phyloP scores from a whole-genome alignment of 139 green algal genomes.

The Chlorella sp. region DNA sequence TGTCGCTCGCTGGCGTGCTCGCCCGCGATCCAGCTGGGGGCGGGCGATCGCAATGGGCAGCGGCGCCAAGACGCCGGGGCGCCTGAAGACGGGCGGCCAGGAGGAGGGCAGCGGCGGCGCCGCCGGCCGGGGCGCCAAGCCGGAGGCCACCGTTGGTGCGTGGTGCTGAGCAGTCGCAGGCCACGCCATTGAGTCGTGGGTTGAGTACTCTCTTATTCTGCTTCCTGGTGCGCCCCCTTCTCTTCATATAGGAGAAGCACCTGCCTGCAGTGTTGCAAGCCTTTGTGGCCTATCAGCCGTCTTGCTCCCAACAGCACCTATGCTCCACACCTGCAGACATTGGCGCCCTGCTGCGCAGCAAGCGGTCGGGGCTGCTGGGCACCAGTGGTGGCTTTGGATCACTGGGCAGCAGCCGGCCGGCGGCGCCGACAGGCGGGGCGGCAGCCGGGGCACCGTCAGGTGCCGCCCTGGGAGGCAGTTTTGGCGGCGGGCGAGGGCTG shows the following conservation, averaged over 20 bases:
- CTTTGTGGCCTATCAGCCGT: too few relatives aligned
- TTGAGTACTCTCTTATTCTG: too few relatives aligned
- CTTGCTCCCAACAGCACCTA: too few relatives aligned
- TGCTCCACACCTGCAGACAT: conserved; percentile 45
- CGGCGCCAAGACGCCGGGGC: conserved; percentile 24
- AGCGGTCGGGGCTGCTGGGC: background rate
- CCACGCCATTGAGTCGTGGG: too few relatives aligned
- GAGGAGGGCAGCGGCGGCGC: background rate
- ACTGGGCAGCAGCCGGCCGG: background rate
- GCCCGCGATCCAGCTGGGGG: too few relatives aligned
- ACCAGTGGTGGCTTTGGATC: background rate
- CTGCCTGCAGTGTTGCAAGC: too few relatives aligned
- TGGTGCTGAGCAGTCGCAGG: too few relatives aligned
- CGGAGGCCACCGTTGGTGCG: conserved; percentile 23
- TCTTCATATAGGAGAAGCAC: too few relatives aligned
- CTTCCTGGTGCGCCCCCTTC: too few relatives aligned
- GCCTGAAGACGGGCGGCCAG: background rate
- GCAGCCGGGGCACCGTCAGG: too few relatives aligned
- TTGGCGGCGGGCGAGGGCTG: background rate
- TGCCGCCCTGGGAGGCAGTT: background rate
- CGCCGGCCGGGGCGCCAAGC: background rate
- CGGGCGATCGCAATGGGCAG: background rate
- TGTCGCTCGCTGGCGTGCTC: too few relatives aligned
- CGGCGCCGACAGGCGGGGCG: background rate
- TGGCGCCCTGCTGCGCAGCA: conserved; percentile 38